Percentiles rank a stretch among this genome's conserved stretches.
Conservation (phyloP, 176 grass and related monocot genomes). For the Carex cristatella region DNA sequence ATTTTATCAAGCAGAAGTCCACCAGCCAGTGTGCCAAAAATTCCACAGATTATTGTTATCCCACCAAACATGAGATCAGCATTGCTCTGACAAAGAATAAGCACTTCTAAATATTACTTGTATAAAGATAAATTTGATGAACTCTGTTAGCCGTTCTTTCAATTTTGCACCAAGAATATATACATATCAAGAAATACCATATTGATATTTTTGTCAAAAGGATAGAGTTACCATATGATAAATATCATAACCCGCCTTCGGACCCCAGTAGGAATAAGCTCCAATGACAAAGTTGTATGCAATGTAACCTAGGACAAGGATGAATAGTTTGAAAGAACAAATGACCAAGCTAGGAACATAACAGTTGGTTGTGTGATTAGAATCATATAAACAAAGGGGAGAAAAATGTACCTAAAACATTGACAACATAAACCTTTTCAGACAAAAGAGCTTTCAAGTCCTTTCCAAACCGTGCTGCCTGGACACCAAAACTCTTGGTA, state of each 20-base stretch:
- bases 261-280: constrained; percentile 99
- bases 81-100: constrained; percentile 57
- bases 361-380: background rate
- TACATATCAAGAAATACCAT: background rate
- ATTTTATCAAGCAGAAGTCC: constrained; percentile 83
- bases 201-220: background rate
- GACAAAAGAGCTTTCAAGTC: constrained; percentile 80
- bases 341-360: background rate
- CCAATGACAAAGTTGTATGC: constrained; percentile 96
- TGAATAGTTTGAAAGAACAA: constrained; percentile 16
- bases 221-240: constrained; percentile 75
- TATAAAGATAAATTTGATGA: background rate
- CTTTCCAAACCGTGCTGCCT: constrained; percentile 54
- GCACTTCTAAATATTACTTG: constrained; percentile 27
- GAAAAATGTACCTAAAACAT: constrained; percentile 58
- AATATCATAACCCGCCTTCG: constrained; percentile 86
- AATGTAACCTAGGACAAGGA: constrained; percentile 61
- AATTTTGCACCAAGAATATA: constrained; percentile 14
- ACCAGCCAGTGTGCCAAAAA: constrained; percentile 86
- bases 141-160: constrained; percentile 8
- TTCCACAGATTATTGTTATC: constrained; percentile 97
- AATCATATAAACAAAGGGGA: background rate
- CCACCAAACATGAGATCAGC: constrained; percentile 96
- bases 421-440: constrained; percentile 69
- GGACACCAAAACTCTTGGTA: constrained; percentile 37